A percentile compares a stretch with the other conserved stretches of the same genome.
These are phyloP conservation scores for Pyracantha coccinea DNA, from an alignment of 331 rosid genomes.

Conservation along the genomic window DNA sequence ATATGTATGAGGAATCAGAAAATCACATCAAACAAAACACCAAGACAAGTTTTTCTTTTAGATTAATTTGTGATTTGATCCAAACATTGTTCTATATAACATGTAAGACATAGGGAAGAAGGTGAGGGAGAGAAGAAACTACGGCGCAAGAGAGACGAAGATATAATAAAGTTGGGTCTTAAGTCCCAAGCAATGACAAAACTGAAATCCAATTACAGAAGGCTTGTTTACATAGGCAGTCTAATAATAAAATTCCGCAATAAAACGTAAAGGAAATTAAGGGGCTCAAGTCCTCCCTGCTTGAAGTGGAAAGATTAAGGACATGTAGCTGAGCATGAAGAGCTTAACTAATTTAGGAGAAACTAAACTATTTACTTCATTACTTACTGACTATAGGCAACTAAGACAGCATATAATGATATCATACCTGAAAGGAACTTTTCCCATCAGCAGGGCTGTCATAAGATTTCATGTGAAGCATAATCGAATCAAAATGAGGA, in stretches of 20 bases:
- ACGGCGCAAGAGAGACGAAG: neutral
- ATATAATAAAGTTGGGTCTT: neutral
- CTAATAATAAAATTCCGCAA: neutral
- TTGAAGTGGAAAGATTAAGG: neutral
- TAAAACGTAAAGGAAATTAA: neutral
- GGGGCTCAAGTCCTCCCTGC: neutral
- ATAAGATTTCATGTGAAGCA: constrained; percentile 95
- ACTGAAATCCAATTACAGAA: neutral
- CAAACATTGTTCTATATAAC: neutral
- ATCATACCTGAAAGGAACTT: constrained; percentile 94
- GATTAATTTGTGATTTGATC: neutral
- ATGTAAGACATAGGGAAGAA: neutral
- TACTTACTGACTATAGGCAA: neutral
- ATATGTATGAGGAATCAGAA: neutral
- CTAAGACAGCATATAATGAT: neutral
- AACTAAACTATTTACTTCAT: neutral
- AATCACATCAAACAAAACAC: neutral
- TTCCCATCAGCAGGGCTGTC: constrained; percentile 98
- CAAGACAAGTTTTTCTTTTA: neutral
- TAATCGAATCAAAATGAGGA: constrained; percentile 79
- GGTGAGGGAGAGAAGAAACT: neutral
- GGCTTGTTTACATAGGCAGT: neutral
- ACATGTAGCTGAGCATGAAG: neutral
- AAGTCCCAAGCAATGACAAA: neutral
- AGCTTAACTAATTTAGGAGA: neutral